These are phyloP conservation scores for Hawksworthiomyces lignivorus DNA, from an alignment of 2,329 filamentous ascomycete genomes.

Conservation along the genomic window DNA sequence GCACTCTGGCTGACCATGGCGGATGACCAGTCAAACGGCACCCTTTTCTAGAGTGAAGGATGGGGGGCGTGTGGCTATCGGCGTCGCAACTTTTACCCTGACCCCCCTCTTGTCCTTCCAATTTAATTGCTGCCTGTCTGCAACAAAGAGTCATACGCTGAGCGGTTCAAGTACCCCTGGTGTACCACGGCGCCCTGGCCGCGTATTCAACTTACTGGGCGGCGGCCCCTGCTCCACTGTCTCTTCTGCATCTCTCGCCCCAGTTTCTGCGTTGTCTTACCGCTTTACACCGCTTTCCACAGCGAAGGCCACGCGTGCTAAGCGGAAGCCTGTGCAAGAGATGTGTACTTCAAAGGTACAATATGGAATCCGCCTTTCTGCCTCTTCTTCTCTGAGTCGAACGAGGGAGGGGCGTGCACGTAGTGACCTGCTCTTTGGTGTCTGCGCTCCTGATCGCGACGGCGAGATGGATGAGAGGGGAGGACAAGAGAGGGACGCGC, in stretches of 20 bases:
- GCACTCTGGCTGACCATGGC: slow-evolving; percentile 3
- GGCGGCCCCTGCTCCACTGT: background rate
- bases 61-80: slow-evolving; percentile 1
- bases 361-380: background rate
- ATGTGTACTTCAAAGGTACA: background rate
- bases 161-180: background rate
- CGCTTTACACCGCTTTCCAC: too few relatives aligned
- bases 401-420: background rate
- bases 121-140: slow-evolving; percentile 1
- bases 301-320: background rate
- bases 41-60: background rate
- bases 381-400: slow-evolving; percentile 1
- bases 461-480: background rate
- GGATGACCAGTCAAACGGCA: slow-evolving; percentile 5
- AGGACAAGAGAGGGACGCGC: slow-evolving; percentile 1
- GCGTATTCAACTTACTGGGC: background rate
- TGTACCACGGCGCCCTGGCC: background rate
- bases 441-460: background rate
- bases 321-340: background rate
- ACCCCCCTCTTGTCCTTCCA: background rate
- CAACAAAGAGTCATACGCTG: background rate
- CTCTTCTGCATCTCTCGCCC: too few relatives aligned
- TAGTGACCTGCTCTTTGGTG: too few relatives aligned
- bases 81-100: background rate
- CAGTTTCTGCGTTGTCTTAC: too few relatives aligned